Evolutionary conservation across 495 filamentous ascomycete species (phyloP), one percentile per base, ranked within the genome.

Genomic region (Astrothelium subdiscretum): DNA sequence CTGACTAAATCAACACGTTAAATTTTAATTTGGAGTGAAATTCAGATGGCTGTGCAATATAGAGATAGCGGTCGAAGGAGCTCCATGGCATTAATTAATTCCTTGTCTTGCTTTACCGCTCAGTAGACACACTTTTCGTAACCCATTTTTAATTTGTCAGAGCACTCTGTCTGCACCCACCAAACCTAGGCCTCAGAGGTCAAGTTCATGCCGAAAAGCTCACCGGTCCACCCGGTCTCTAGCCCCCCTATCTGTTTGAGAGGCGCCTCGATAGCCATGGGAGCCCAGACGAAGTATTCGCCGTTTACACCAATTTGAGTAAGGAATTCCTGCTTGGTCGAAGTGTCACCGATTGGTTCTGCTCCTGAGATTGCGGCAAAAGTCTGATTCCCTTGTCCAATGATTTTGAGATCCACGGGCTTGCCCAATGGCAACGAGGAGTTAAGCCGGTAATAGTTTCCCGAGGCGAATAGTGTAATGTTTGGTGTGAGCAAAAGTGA

Each of bases 261-360:
- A 48, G 80, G 80, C 51, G 79, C 80, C 69, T 80, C 79, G 62
- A 82, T 70, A 0, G 71, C 78, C 57, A 81, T 78, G 1, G 73
- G 72, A 42, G 72, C 73, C 77, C 75, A 79, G 1, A 77, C 70
- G 44, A 75, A 71, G 24, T 60, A 66, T 29, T 69, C 73, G 0
- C 76, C 78, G 42, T 80, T 75, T 44, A 78, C 66, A 0, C 80
- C 79, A 18, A 80, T 67, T 12, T 71, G 69, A 0, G 75, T 72
- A 8, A 72, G 59, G 59, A 80, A 79, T 66, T 78, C 75, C 68
- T 76, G 66, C 20, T 71, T 70, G 18, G 2, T 22, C 1, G 58
- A 61, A 15, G 10, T 35, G 2, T 48, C 31, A 0, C 48, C 48
- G 29, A 57, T 64, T 22, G 64, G 63, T 54, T 66, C 59, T n/a